These are phyloP conservation scores for Sanghuangporus baumii DNA, from an alignment of 1,284 basidiomycete species.

Conservation along the genomic window DNA sequence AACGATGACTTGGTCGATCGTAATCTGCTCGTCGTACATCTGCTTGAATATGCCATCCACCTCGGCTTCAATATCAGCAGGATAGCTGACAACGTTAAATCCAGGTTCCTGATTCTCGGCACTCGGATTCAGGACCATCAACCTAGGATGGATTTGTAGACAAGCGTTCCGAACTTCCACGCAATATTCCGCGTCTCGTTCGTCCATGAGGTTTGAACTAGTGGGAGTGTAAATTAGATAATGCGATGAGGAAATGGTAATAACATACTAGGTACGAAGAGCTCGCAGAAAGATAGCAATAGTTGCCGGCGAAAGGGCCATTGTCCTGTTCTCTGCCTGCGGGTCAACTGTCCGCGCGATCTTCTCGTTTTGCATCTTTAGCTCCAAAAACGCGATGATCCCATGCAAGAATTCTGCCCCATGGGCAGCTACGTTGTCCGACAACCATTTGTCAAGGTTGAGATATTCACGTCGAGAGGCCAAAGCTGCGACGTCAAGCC, in stretches of 20 bases:
- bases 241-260: slow-evolving; percentile 14
- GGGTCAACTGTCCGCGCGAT: slow-evolving; percentile 74
- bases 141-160: slow-evolving; percentile 91
- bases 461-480: slow-evolving; percentile 92
- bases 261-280: slow-evolving; percentile 68
- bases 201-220: slow-evolving; percentile 60
- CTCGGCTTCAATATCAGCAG: slow-evolving; percentile 86
- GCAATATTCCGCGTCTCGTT: slow-evolving; percentile 84
- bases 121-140: slow-evolving; percentile 92
- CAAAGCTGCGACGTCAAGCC: slow-evolving; percentile 88
- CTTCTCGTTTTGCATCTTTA: slow-evolving; percentile 90
- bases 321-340: slow-evolving; percentile 71
- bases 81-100: slow-evolving; percentile 84
- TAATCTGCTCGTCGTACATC: slow-evolving; percentile 95
- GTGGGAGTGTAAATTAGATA: slow-evolving; percentile 1
- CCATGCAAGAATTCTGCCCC: slow-evolving; percentile 85
- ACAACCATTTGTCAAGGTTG: slow-evolving; percentile 95
- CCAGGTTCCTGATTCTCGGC: slow-evolving; percentile 84
- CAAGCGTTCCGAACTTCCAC: slow-evolving; percentile 92
- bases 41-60: slow-evolving; percentile 95
- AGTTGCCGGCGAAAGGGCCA: slow-evolving; percentile 79
- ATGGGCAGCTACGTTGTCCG: slow-evolving; percentile 77
- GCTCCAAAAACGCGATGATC: slow-evolving; percentile 81
- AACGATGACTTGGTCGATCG: slow-evolving; percentile 90
- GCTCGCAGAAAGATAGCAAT: slow-evolving; percentile 90